A percentile compares a stretch with the other conserved stretches of the same genome.
Evolutionary conservation across 139 green algal genomes (phyloP).

Genomic region (Spirogloea muscicola): DNA sequence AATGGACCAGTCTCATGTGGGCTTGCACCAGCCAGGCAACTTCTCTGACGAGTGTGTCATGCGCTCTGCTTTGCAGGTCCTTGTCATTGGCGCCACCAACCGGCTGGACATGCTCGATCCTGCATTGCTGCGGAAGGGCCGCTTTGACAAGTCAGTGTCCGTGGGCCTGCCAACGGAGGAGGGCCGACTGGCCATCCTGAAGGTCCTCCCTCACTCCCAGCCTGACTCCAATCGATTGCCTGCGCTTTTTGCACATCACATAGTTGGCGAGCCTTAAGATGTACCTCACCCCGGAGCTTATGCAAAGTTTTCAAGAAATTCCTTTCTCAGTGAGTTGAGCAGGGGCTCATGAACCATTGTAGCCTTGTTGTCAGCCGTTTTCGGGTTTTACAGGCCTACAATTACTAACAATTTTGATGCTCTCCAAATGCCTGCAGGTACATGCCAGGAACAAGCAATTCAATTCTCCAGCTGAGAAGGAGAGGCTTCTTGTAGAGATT

Average conservation of each 20-base stretch:
- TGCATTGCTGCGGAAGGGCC: conserved; percentile 67
- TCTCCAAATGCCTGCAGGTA: too few relatives aligned
- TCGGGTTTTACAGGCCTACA: too few relatives aligned
- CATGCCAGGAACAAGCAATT: conserved; percentile 24
- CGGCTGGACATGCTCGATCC: conserved; percentile 60
- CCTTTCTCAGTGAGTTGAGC: not conserved
- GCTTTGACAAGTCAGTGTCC: conserved; percentile 70
- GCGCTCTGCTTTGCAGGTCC: conserved; percentile 52
- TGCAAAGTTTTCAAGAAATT: not conserved
- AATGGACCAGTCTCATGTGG: too few relatives aligned
- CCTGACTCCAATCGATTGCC: too few relatives aligned
- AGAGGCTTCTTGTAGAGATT: conserved; percentile 11
- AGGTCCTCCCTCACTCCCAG: not conserved
- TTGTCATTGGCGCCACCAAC: conserved; percentile 78
- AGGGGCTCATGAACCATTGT: too few relatives aligned
- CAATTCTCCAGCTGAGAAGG: conserved; percentile 2
- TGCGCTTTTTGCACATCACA: too few relatives aligned
- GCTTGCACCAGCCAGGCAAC: too few relatives aligned
- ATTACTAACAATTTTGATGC: too few relatives aligned
- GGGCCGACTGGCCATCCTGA: conserved; percentile 16
- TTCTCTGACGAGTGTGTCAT: too few relatives aligned
- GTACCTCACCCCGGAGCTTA: not conserved
- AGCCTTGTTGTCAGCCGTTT: too few relatives aligned
- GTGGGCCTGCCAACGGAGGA: conserved; percentile 59
- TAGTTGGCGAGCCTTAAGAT: not conserved